Conservation (phyloP, 169 alveolate genomes). For the Theileria equi region DNA sequence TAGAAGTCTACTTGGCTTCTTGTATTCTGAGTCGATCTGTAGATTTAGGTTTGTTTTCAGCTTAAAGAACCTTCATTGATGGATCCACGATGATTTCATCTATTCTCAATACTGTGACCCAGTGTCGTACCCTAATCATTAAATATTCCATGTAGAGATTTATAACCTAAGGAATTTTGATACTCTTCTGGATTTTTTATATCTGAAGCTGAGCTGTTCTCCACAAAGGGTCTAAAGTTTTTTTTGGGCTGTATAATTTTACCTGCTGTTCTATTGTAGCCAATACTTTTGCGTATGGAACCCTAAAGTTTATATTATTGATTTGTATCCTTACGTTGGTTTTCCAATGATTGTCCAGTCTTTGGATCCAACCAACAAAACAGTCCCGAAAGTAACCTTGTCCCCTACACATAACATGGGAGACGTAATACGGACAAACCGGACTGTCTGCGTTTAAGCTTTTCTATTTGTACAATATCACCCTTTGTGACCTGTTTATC, state of each 20-base stretch:
- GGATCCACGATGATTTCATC: constrained; percentile 78
- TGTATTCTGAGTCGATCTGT: constrained; percentile 48
- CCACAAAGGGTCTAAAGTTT: constrained; percentile 74
- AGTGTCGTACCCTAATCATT: constrained; percentile 68
- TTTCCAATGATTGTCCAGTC: constrained; percentile 86
- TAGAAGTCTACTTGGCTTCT: constrained; percentile 67
- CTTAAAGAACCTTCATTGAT: constrained; percentile 41
- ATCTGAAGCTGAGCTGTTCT: constrained; percentile 80
- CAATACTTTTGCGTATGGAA: constrained; percentile 83
- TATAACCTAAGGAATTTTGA: constrained; percentile 76
- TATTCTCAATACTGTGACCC: constrained; percentile 80
- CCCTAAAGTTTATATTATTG: constrained; percentile 51
- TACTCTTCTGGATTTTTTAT: constrained; percentile 76
- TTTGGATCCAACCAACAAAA: constrained; percentile 78
- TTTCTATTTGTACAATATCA: constrained; percentile 83
- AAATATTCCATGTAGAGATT: neutral
- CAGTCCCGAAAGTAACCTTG: constrained; percentile 80
- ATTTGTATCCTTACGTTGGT: constrained; percentile 67
- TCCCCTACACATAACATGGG: constrained; percentile 45
- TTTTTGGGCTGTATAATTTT: neutral
- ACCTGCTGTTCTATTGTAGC: constrained; percentile 83
- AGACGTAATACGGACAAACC: constrained; percentile 55
- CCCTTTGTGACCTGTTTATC: constrained; percentile 78
- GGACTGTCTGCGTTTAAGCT: constrained; percentile 75
- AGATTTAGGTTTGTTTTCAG: neutral